Evolutionary conservation across 768 basidiomycete genomes (phyloP), one percentile per base, ranked within the genome.

Genomic region (Fistulinella prunicolor): DNA sequence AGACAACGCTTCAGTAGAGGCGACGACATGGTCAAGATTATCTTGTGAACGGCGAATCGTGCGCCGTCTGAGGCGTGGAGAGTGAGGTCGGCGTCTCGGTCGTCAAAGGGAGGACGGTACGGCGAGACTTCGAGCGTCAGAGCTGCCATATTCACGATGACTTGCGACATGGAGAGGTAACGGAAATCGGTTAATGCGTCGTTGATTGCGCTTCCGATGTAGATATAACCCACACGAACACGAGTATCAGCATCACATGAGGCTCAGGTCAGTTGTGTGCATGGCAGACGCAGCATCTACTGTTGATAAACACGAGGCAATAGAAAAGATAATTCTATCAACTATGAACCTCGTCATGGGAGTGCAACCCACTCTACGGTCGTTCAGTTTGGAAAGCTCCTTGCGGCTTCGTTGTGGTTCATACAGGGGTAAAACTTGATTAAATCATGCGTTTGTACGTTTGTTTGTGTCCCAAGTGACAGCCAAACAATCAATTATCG

Each of bases 21-120:
- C 12, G 74, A 78, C 4, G 73, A 70, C 48, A 62, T 70, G 29
- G 67, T 65, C 30, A 81, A 54, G 29, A 74, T 68, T 37, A 72
- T 49, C 38, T 68, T 72, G 56, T 74, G 70, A 29, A 79, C 64
- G 28, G 69, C 72, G 55, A 80, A 79, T 9, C 66, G 54, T 3
- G 70, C 66, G 9, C 66, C 69, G 46, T 80, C 76, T 2, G 64
- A 56, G 8, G 74, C 70, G 30, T 69, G 68, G 29, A 79, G 60
- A 38, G 73, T 64, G 46, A 76, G 56, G 51, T 78, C 74, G 9
- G 72, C 73, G 21, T 71, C 67, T 20, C 42, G 58, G 38, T 70
- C 66, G 52, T 75, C 60, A 64, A 77, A 72, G 23, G 66, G 63
- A 49, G 77, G 54, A 20, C 56, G 50, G 47, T 50, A 64, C 0